These are phyloP conservation scores for Euclidium syriacum DNA, from an alignment of 345 rosid genomes.

Conservation along the genomic window DNA sequence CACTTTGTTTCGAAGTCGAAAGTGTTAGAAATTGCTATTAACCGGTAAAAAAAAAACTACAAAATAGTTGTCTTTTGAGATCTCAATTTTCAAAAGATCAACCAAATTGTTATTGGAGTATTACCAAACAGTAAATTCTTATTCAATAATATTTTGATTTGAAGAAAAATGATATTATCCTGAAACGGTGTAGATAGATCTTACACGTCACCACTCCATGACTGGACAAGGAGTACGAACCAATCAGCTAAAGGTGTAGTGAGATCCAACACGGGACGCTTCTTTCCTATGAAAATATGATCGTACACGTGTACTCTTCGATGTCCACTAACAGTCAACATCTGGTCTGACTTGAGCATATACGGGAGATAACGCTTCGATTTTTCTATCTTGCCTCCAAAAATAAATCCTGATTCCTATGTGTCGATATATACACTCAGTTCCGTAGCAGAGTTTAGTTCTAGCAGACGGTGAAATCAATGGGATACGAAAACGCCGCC, in stretches of 20 bases:
- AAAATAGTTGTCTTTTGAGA: no score
- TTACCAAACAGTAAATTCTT: no score
- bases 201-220: slow-evolving; percentile 14
- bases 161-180: not conserved
- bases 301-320: slow-evolving; percentile 14
- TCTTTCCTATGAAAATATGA: not conserved
- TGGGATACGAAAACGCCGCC: slow-evolving; percentile 14
- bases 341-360: not conserved
- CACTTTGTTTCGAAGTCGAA: no score
- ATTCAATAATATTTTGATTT: no score
- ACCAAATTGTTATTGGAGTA: no score
- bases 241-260: not conserved
- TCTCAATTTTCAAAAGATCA: no score
- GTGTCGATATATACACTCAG: not conserved
- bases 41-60: no score
- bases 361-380: not conserved
- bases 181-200: not conserved
- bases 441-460: not conserved
- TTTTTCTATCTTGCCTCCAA: not conserved
- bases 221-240: slow-evolving; percentile 4
- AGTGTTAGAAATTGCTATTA: no score
- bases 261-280: slow-evolving; percentile 18
- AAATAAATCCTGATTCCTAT: not conserved
- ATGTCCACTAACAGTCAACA: not conserved
- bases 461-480: not conserved